phyloP scores from a whole-genome alignment of 768 basidiomycete species.

The Hygrophorus pudorinus region DNA sequence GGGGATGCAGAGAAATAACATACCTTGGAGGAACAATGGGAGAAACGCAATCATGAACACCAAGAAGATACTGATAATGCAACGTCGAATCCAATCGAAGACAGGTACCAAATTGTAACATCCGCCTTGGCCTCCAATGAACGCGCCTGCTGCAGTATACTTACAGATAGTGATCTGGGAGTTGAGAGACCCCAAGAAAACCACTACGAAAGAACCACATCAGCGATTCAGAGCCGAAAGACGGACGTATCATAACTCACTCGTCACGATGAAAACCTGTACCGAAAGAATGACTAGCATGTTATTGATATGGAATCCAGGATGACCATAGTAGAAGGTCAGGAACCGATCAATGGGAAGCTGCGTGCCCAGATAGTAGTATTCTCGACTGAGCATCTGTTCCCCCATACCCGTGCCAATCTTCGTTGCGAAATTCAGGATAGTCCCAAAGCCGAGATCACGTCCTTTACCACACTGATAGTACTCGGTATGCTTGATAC shows the following conservation, averaged over 20 bases:
- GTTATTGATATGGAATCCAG: conserved; percentile 99
- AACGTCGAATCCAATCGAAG: conserved; percentile 90
- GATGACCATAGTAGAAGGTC: conserved; percentile 99
- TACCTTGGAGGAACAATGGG: conserved; percentile 92
- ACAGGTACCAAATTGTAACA: conserved; percentile 94
- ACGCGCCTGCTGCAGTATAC: conserved; percentile 62
- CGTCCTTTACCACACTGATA: conserved; percentile 99
- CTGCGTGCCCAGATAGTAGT: conserved; percentile 97
- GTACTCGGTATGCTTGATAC: conserved; percentile 99
- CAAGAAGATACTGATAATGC: conserved; percentile 96
- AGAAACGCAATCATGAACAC: conserved; percentile 97
- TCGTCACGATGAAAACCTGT: conserved; percentile 87
- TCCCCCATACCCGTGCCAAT: conserved; percentile 99
- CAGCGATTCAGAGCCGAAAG: conserved; percentile 8
- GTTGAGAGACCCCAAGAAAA: conserved; percentile 90
- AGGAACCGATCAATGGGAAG: conserved; percentile 97
- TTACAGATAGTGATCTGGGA: conserved; percentile 70
- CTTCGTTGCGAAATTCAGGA: conserved; percentile 99
- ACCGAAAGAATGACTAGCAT: conserved; percentile 97
- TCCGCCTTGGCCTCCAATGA: conserved; percentile 70
- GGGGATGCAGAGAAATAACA: conserved; percentile 9
- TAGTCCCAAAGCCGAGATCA: conserved; percentile 97
- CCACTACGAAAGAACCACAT: conserved; percentile 42
- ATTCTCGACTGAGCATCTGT: conserved; percentile 98
- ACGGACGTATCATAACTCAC: conserved; percentile 36